Evolutionary conservation across 768 basidiomycete species (phyloP), one percentile per base, ranked within the genome.

Genomic region (Suillus variegatus): DNA sequence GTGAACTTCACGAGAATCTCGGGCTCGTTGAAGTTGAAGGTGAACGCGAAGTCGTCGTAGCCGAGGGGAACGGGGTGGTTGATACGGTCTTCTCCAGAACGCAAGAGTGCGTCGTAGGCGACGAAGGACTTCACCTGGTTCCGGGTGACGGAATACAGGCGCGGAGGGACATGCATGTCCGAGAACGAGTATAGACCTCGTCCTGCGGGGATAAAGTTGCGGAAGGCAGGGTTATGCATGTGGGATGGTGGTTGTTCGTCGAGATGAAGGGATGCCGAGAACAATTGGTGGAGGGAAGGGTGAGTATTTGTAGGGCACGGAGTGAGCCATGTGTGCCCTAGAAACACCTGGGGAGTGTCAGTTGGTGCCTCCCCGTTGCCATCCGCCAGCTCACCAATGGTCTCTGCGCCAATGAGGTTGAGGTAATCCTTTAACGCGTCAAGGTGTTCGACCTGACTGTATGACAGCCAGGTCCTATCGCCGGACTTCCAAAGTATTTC

Each of bases 11-110:
- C 44, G 8, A 46, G 18, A 1, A 46, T 9, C 3, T 58, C 56
- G 28, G 32, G 47, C 10, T 28, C n/a, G 2, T 32, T 54, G 32
- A 64, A 62, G 67, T 66, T 63, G 12, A 58, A 64, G 22, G 20
- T 20, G 9, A 20, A 32, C 6, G 55, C 25, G 12, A n/a, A 62
- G 22, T 56, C 9, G 5, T 32, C 54, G 0, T 32, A 56, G 0
- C 54, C 12, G 2, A 28, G 49, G 32, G 32, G 32, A 5, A 32
- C 32, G 0, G 32, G 32, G 32, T 32, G 4, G 35, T 25, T 61
- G 28, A 36, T 41, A 41, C 49, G 49, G 36, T 55, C 58, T 51
- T 62, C 25, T 2, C 20, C 35, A 57, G 62, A 63, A 41, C 58
- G 55, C 38, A 32, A 54, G 22, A 13, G 44, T 0, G 40, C 54